These are phyloP conservation scores for Colletotrichum sp. DNA, from an alignment of 2,329 filamentous ascomycete species.

Conservation along the genomic window DNA sequence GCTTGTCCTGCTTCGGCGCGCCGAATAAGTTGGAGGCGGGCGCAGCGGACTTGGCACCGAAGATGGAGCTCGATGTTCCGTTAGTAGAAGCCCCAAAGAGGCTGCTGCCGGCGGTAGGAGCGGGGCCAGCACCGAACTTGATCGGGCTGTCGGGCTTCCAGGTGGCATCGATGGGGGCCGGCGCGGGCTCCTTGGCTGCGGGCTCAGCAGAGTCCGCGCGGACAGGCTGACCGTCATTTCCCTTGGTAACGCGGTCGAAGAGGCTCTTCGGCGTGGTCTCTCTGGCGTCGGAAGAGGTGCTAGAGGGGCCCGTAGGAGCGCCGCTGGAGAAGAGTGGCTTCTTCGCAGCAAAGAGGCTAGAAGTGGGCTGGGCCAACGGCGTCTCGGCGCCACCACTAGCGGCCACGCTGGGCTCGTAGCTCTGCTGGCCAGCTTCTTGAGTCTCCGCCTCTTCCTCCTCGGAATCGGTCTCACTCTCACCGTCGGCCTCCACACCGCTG, in stretches of 20 bases:
- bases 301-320: slow-evolving; percentile 31
- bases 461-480: slow-evolving; percentile 49
- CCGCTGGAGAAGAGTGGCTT: slow-evolving; percentile 26
- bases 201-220: slow-evolving; percentile 35
- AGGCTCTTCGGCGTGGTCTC: slow-evolving; percentile 55
- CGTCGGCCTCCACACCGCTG: slow-evolving; percentile 54
- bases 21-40: slow-evolving; percentile 39
- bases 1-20: slow-evolving; percentile 34
- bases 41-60: slow-evolving; percentile 39
- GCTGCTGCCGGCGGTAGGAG: slow-evolving; percentile 24
- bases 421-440: slow-evolving; percentile 47
- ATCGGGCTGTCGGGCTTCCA: slow-evolving; percentile 58
- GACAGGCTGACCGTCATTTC: slow-evolving; percentile 53
- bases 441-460: slow-evolving; percentile 44
- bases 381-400: slow-evolving; percentile 46
- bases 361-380: slow-evolving; percentile 39
- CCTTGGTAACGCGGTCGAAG: slow-evolving; percentile 61
- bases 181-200: slow-evolving; percentile 32
- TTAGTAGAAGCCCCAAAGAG: slow-evolving; percentile 27
- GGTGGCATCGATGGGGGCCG: slow-evolving; percentile 44
- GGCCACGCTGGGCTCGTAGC: slow-evolving; percentile 47
- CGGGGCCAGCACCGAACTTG: slow-evolving; percentile 51
- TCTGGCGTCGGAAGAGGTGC: slow-evolving; percentile 44
- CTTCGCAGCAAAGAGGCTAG: slow-evolving; percentile 32
- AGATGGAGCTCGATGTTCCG: slow-evolving; percentile 35